Evolutionary conservation across 2,329 filamentous ascomycete species (phyloP).

Genomic region (Epichloe typhina): DNA sequence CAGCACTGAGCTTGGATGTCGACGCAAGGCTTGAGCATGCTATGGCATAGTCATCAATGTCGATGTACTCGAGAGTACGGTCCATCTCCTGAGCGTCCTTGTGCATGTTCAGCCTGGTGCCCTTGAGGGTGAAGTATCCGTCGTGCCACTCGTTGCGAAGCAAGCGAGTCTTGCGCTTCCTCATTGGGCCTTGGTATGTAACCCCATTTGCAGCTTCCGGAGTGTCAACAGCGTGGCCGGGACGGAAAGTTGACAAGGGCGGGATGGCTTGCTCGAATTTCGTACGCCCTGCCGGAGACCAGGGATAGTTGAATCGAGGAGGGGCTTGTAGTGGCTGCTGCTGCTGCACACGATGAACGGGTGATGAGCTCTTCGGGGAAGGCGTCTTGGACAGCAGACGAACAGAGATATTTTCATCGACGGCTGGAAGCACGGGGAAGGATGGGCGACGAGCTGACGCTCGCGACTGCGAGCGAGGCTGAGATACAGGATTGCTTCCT

Average conservation of each 20-base stretch:
- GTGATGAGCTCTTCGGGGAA: constrained; percentile 23
- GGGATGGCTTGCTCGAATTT: constrained; percentile 33
- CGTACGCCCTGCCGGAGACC: constrained; percentile 35
- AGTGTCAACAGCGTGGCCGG: constrained; percentile 13
- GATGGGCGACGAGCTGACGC: constrained; percentile 52
- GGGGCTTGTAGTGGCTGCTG: constrained; percentile 35
- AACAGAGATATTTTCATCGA: constrained; percentile 49
- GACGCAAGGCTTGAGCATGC: constrained; percentile 67
- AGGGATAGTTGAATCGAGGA: constrained; percentile 42
- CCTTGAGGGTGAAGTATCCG: constrained; percentile 76
- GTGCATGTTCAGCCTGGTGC: constrained; percentile 64
- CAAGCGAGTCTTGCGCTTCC: constrained; percentile 82
- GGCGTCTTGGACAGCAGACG: constrained; percentile 20
- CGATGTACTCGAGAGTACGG: constrained; percentile 61
- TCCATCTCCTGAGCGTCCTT: constrained; percentile 40
- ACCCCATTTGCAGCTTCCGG: constrained; percentile 34
- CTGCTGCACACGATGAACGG: constrained; percentile 20
- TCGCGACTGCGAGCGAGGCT: constrained; percentile 38
- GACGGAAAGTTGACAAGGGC: constrained; percentile 17
- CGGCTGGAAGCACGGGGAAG: constrained; percentile 52
- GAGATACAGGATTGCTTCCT: constrained; percentile 17
- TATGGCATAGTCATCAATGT: constrained; percentile 81
- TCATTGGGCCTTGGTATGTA: constrained; percentile 77
- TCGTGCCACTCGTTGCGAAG: constrained; percentile 90
- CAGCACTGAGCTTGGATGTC: constrained; percentile 69